phyloP scores from a whole-genome alignment of 2,329 filamentous ascomycete genomes.

The Aspergillus flavus region DNA sequence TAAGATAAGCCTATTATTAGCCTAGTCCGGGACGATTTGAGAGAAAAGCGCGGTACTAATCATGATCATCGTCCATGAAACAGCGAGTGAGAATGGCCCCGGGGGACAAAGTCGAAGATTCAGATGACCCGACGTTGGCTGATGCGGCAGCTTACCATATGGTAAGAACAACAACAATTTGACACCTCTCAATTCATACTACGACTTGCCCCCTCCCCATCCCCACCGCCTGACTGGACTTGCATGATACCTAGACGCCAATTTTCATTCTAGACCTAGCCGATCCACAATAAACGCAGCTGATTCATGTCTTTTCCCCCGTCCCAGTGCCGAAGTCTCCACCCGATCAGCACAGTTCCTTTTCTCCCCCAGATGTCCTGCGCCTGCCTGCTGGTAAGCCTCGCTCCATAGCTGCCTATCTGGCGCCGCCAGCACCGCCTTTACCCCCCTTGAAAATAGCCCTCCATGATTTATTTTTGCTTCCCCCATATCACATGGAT shows the following conservation, averaged over 20 bases:
- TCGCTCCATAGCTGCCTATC: conserved; percentile 2
- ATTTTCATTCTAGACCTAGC: conserved; percentile 2
- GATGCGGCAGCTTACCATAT: conserved; percentile 2
- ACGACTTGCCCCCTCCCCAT: not conserved
- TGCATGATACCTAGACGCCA: conserved; percentile 1
- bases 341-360: conserved; percentile 1
- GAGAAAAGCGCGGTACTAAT: not conserved
- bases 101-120: not conserved
- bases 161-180: conserved; percentile 2
- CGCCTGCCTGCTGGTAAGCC: conserved; percentile 4
- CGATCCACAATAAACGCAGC: conserved; percentile 3
- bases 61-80: not conserved
- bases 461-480: conserved; percentile 2
- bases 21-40: not conserved
- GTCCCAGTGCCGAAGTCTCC: not conserved
- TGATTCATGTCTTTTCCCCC: not conserved
- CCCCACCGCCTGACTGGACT: conserved; percentile 4
- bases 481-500: conserved; percentile 10
- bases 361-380: not conserved
- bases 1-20: conserved; percentile 4
- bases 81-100: not conserved
- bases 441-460: not conserved
- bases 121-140: conserved; percentile 7
- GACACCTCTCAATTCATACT: not conserved
- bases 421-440: not conserved